These are phyloP conservation scores for Hypomontagnella monticulosa DNA, from an alignment of 495 filamentous ascomycete species.

Conservation along the genomic window DNA sequence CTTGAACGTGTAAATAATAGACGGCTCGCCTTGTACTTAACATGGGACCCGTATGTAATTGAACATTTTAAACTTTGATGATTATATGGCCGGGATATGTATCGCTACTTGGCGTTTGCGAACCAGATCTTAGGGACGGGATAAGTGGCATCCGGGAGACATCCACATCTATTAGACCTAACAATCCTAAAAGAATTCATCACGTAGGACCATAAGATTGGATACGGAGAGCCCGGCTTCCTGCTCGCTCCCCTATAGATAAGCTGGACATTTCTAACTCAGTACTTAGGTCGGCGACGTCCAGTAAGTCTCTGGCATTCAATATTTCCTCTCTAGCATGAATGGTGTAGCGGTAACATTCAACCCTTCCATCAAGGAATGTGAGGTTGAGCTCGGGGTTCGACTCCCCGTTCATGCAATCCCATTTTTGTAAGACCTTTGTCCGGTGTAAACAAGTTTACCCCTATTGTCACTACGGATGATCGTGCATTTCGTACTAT, in stretches of 20 bases:
- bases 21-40: not conserved
- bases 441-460: no score
- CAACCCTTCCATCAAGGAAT: constrained; percentile 24
- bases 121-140: no score
- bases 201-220: not conserved
- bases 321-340: constrained; percentile 45
- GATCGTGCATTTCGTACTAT: not conserved
- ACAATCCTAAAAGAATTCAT: not conserved
- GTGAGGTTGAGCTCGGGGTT: constrained; percentile 33
- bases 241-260: constrained; percentile 59
- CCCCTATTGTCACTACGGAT: not conserved
- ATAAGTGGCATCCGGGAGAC: no score
- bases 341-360: constrained; percentile 38
- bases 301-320: constrained; percentile 58
- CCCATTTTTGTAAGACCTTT: no score
- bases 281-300: constrained; percentile 63
- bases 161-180: not conserved
- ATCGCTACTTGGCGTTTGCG: no score
- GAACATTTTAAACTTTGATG: not conserved
- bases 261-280: constrained; percentile 50
- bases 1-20: not conserved
- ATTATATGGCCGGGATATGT: no score
- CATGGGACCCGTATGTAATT: not conserved
- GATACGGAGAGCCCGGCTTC: constrained; percentile 53
- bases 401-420: constrained; percentile 35